phyloP scores from a whole-genome alignment of 2,329 filamentous ascomycete species.

The Myriosclerotinia duriaeana region DNA sequence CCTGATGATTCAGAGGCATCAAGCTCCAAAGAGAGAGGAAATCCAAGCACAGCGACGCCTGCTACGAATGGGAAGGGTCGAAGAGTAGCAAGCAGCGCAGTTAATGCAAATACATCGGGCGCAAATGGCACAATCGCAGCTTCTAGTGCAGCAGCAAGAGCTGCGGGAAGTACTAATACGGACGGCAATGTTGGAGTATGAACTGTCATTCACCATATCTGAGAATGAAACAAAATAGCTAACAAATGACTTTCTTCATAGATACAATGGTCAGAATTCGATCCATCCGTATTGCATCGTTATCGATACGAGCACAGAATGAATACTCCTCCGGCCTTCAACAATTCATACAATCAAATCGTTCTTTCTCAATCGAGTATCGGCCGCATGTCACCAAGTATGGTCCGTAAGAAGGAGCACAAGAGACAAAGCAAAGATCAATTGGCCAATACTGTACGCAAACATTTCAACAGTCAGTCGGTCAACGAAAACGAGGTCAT shows the following conservation, averaged over 20 bases:
- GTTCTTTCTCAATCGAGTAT: constrained; percentile 64
- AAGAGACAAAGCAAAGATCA: constrained; percentile 70
- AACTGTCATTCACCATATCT: background rate
- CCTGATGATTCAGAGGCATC: constrained; percentile 43
- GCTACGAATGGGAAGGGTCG: constrained; percentile 38
- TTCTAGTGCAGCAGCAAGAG: constrained; percentile 25
- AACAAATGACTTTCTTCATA: constrained; percentile 34
- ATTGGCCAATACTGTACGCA: constrained; percentile 69
- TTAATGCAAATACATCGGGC: constrained; percentile 34
- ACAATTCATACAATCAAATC: constrained; percentile 60
- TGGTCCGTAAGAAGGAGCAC: constrained; percentile 64
- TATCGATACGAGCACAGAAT: constrained; percentile 75
- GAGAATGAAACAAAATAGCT: constrained; percentile 6
- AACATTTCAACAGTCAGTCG: constrained; percentile 79
- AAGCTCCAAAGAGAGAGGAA: constrained; percentile 41
- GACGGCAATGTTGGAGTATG: constrained; percentile 38
- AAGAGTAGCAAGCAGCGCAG: constrained; percentile 31
- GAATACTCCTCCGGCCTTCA: constrained; percentile 68
- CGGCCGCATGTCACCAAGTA: constrained; percentile 72
- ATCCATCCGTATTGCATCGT: constrained; percentile 65
- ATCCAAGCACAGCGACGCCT: constrained; percentile 27
- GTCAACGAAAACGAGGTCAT: constrained; percentile 82
- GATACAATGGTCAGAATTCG: constrained; percentile 67
- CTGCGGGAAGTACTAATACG: constrained; percentile 24
- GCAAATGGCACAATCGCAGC: constrained; percentile 35